Evolutionary conservation across 2,329 filamentous ascomycete genomes (phyloP).

Genomic region (Aspergillus melleus): DNA sequence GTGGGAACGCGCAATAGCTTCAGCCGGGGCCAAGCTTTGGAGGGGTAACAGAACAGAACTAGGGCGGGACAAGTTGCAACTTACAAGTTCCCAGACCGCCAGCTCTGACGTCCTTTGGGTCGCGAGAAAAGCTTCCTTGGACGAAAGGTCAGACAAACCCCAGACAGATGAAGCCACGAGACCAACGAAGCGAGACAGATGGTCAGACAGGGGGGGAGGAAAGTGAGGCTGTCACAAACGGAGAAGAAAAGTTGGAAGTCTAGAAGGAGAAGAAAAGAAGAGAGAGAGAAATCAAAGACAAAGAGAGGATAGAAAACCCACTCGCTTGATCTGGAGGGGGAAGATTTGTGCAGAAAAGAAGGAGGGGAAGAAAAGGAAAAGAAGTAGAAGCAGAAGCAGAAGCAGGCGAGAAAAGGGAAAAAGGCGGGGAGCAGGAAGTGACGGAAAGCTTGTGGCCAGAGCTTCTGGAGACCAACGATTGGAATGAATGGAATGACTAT

Average conservation of each 20-base stretch:
- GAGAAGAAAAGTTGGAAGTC: neutral
- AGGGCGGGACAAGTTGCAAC: constrained; percentile 2
- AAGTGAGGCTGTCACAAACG: neutral
- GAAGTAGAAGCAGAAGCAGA: constrained; percentile 2
- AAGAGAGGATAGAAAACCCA: neutral
- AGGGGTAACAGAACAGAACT: constrained; percentile 14
- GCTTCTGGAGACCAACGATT: neutral
- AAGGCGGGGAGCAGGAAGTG: constrained; percentile 12
- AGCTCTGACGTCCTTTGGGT: constrained; percentile 4
- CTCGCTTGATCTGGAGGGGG: constrained; percentile 9
- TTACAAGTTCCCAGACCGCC: neutral
- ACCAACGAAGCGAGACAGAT: neutral
- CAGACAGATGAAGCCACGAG: neutral
- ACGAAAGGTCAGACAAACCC: neutral
- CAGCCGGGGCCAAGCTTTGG: constrained; percentile 13
- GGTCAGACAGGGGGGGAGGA: neutral
- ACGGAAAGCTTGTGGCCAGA: constrained; percentile 10
- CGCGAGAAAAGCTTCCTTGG: constrained; percentile 11
- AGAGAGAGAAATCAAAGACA: constrained; percentile 9
- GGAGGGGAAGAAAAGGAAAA: constrained; percentile 1
- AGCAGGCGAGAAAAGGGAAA: constrained; percentile 7
- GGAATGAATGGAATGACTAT: neutral
- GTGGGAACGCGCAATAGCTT: constrained; percentile 5
- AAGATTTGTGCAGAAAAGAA: neutral
- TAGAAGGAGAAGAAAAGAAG: neutral